phyloP scores from a whole-genome alignment of 73 alveolate genomes.

The Symbiodinium pilosum region DNA sequence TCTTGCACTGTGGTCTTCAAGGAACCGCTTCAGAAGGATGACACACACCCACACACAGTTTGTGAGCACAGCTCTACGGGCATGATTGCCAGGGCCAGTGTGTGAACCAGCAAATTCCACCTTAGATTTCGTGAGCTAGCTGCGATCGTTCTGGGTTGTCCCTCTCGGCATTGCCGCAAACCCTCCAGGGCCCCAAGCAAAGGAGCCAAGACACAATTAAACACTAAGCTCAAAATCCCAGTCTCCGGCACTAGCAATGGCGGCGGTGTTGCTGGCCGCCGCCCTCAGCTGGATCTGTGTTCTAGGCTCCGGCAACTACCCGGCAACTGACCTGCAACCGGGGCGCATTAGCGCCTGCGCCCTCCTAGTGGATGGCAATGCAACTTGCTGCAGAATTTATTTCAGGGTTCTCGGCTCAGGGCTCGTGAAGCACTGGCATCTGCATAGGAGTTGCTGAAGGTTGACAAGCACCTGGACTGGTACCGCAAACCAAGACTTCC shows the following conservation, averaged over 20 bases:
- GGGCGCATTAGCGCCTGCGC: neutral
- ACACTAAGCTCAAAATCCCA: neutral
- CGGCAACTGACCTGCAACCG: neutral
- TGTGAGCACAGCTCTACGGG: no score
- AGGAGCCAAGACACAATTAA: neutral
- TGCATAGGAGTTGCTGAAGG: no score
- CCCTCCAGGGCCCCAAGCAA: neutral
- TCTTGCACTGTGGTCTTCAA: no score
- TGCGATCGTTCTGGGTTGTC: neutral
- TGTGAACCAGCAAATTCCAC: no score
- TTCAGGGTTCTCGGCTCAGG: no score
- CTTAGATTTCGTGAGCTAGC: no score
- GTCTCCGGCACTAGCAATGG: neutral
- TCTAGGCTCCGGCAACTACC: neutral
- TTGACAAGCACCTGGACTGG: no score
- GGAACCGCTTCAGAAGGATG: no score
- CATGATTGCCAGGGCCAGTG: no score
- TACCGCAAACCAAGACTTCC: no score
- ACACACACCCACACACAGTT: no score
- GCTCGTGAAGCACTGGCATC: no score
- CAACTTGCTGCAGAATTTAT: neutral
- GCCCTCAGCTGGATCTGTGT: neutral
- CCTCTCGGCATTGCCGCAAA: neutral
- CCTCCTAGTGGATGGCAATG: neutral
- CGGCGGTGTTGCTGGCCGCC: neutral